Percentiles rank a stretch among this genome's conserved stretches.
Evolutionary conservation across 768 basidiomycete species (phyloP).

Genomic region (Suillus hirtellus): DNA sequence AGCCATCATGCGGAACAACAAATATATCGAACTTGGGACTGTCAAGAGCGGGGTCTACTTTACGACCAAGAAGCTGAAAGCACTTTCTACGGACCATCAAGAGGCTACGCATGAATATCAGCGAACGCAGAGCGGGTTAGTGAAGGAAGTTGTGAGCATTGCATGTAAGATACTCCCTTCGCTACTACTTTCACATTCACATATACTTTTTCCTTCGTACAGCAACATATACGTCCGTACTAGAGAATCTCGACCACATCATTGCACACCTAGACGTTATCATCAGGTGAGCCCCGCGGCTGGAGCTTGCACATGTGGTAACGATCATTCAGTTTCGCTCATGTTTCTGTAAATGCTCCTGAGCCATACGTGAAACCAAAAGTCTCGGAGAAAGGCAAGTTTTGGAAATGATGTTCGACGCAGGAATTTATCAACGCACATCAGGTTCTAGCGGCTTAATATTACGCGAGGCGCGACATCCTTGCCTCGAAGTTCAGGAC

Average conservation of each 20-base stretch:
- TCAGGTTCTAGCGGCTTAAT: constrained; percentile 79
- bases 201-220: neutral
- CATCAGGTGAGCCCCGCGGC: constrained; percentile 57
- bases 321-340: constrained; percentile 68
- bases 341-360: constrained; percentile 85
- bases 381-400: constrained; percentile 70
- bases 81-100: constrained; percentile 68
- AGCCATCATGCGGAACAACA: constrained; percentile 56
- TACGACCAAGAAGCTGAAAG: constrained; percentile 74
- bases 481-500: constrained; percentile 95
- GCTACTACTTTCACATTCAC: neutral
- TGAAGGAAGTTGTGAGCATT: constrained; percentile 91
- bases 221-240: constrained; percentile 91
- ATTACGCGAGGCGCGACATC: constrained; percentile 87
- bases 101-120: constrained; percentile 70
- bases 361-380: constrained; percentile 87
- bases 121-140: constrained; percentile 75
- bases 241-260: constrained; percentile 81
- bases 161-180: constrained; percentile 59
- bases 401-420: neutral
- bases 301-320: neutral
- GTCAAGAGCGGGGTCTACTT: constrained; percentile 89
- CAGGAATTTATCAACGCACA: constrained; percentile 7
- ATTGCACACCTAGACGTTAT: constrained; percentile 93
- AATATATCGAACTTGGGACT: constrained; percentile 82